Conservation (phyloP, 164 flowering plant genomes). For the Piper longum region DNA sequence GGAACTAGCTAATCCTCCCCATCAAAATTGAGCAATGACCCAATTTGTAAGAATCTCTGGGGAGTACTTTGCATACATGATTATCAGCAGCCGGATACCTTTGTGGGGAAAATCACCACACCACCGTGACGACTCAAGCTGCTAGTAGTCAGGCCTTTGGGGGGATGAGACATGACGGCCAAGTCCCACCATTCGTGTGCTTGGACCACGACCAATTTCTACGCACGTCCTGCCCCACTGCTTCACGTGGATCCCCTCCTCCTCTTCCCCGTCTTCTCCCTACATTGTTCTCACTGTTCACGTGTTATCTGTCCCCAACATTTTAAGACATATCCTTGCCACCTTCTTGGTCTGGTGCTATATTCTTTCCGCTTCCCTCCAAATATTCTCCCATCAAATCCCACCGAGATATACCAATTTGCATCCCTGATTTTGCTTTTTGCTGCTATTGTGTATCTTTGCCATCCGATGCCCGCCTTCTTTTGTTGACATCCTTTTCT, state of each 20-base stretch:
- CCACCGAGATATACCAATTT: neutral
- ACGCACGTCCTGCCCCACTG: too few relatives aligned
- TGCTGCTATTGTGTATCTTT: neutral
- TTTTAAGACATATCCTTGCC: neutral
- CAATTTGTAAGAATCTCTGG: too few relatives aligned
- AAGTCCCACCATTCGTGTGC: neutral
- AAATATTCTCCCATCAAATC: neutral
- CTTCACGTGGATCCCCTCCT: neutral
- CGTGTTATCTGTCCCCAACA: neutral
- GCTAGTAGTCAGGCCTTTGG: too few relatives aligned
- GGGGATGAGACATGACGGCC: neutral
- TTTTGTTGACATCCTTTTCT: too few relatives aligned
- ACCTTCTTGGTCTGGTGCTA: neutral
- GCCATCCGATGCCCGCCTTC: neutral
- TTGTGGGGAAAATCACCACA: too few relatives aligned
- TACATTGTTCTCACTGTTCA: neutral
- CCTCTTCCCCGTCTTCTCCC: neutral
- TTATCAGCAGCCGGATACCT: too few relatives aligned
- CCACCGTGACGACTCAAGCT: too few relatives aligned
- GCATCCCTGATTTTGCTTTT: too few relatives aligned
- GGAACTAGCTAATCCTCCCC: too few relatives aligned
- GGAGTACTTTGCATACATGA: too few relatives aligned
- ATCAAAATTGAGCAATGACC: too few relatives aligned
- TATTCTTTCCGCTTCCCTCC: neutral
- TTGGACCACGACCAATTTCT: neutral